Evolutionary conservation across 257 asterid genomes (phyloP).

Genomic region (Gentiana straminea): DNA sequence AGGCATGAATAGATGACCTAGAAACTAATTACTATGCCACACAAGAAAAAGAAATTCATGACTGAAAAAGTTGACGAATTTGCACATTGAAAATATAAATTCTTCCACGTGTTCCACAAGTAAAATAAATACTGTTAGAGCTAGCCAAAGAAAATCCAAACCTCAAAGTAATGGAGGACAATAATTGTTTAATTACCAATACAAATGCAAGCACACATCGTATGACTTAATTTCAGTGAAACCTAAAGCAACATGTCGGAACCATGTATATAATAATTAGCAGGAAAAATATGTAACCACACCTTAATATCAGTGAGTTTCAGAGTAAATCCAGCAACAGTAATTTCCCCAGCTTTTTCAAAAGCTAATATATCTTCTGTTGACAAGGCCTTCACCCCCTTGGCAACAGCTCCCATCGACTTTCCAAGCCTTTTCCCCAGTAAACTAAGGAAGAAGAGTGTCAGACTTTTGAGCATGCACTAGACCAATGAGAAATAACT

Average conservation of each 20-base stretch:
- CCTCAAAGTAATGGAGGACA: neutral
- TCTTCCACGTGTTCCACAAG: no score
- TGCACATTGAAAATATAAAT: no score
- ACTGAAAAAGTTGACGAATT: no score
- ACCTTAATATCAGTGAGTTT: constrained; percentile 73
- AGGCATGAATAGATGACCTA: no score
- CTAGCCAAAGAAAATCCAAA: neutral
- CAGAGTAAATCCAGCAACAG: constrained; percentile 40
- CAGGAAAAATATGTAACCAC: neutral
- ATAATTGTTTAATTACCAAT: neutral
- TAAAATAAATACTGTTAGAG: no score
- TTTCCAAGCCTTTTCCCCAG: constrained; percentile 86
- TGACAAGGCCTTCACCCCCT: constrained; percentile 69
- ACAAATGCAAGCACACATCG: neutral
- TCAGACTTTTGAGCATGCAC: neutral
- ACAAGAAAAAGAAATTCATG: no score
- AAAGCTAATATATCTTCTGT: constrained; percentile 78
- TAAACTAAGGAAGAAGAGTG: constrained; percentile 26
- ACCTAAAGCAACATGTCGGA: no score
- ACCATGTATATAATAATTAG: neutral
- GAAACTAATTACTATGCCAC: no score
- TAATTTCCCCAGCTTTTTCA: constrained; percentile 69
- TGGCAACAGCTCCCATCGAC: constrained; percentile 77
- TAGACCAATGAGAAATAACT: neutral
- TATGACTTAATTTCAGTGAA: neutral